Conservation (phyloP, 2,329 filamentous ascomycete species). For the Monosporascus sp. region DNA sequence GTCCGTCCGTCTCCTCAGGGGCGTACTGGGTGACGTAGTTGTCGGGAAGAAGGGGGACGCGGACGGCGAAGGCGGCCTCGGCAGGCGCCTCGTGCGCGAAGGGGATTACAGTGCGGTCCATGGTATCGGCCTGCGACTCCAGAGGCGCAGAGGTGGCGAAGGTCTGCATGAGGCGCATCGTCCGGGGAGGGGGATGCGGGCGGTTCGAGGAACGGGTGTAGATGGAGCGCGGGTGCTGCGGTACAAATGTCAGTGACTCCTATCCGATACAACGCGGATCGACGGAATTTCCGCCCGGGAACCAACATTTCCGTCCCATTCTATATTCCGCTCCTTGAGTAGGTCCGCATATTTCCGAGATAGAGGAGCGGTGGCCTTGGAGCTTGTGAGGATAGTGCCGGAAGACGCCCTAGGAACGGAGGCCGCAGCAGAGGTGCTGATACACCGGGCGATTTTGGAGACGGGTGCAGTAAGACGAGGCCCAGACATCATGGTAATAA, state of each 20-base stretch:
- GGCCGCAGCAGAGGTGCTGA: conserved; percentile 22
- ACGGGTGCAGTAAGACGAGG: conserved; percentile 27
- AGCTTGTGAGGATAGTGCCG: conserved; percentile 21
- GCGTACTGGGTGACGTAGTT: conserved; percentile 43
- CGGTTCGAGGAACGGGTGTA: conserved; percentile 30
- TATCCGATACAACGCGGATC: not conserved
- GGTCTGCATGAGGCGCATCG: conserved; percentile 58
- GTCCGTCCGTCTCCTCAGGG: conserved; percentile 37
- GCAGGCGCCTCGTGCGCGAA: conserved; percentile 23
- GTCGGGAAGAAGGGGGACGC: conserved; percentile 57
- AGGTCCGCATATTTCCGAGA: conserved; percentile 31
- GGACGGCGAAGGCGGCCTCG: conserved; percentile 35
- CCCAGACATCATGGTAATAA: conserved; percentile 18
- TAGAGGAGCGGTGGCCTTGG: conserved; percentile 22
- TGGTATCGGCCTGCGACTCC: conserved; percentile 31
- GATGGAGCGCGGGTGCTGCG: conserved; percentile 24
- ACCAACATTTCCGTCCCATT: conserved; percentile 23
- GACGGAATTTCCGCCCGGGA: not conserved
- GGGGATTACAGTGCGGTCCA: conserved; percentile 52
- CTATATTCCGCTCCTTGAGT: conserved; percentile 28
- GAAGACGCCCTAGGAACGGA: conserved; percentile 14
- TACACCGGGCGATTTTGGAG: conserved; percentile 25
- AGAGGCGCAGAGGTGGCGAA: conserved; percentile 46
- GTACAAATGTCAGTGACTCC: conserved; percentile 18
- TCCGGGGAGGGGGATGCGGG: conserved; percentile 33